Evolutionary conservation across 768 basidiomycete species (phyloP).

Genomic region (Psilocybe cyanescens): DNA sequence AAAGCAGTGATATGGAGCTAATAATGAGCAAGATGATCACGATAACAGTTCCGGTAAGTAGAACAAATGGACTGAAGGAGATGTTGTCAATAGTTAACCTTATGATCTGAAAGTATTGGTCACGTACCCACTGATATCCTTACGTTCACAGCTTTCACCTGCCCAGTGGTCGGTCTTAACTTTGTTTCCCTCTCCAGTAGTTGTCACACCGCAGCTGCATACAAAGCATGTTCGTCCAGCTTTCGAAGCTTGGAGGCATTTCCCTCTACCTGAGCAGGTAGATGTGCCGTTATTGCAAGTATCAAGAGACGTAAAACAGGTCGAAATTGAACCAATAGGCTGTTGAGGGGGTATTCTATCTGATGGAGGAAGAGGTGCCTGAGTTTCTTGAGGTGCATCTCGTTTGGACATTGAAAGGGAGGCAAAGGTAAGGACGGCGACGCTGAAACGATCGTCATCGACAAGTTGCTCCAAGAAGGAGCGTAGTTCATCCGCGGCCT

Average conservation of each 20-base stretch:
- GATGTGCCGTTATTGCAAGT: constrained; percentile 66
- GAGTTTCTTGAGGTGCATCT: constrained; percentile 43
- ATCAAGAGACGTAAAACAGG: constrained; percentile 60
- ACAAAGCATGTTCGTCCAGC: constrained; percentile 61
- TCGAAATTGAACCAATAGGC: constrained; percentile 61
- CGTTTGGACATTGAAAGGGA: constrained; percentile 39
- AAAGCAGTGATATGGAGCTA: constrained; percentile 72
- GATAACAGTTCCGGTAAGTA: constrained; percentile 71
- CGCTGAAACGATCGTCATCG: constrained; percentile 38
- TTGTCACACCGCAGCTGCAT: constrained; percentile 52
- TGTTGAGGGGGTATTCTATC: constrained; percentile 44
- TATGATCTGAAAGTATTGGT: neutral
- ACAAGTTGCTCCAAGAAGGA: constrained; percentile 48
- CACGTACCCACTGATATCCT: constrained; percentile 81
- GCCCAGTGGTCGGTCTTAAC: constrained; percentile 70
- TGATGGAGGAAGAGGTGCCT: constrained; percentile 49
- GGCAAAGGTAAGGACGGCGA: constrained; percentile 58
- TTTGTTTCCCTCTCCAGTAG: constrained; percentile 54
- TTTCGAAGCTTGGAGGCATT: constrained; percentile 63
- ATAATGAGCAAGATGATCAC: constrained; percentile 65
- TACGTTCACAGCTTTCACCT: constrained; percentile 75
- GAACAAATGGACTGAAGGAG: constrained; percentile 65
- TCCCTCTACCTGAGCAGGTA: constrained; percentile 71
- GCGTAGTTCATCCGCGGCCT: constrained; percentile 49
- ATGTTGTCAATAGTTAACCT: constrained; percentile 11